Evolutionary conservation across 192 early-diverging fungal genomes (phyloP).

Genomic region (Gonapodya prolifera): DNA sequence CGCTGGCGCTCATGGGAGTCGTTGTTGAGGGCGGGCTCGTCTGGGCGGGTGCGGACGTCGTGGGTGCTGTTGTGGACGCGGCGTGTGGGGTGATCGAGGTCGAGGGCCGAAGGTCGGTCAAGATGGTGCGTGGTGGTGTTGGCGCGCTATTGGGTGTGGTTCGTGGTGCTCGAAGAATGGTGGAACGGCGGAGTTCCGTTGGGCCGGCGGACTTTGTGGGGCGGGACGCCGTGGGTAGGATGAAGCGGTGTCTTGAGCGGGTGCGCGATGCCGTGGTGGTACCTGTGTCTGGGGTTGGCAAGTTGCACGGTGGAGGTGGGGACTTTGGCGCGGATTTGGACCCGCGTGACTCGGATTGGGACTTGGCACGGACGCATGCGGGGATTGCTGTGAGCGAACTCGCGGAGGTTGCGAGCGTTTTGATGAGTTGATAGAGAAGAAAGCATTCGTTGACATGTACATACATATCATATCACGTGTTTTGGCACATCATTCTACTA

Average conservation of each 20-base stretch:
- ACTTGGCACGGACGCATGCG: neutral
- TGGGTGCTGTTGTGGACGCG: neutral
- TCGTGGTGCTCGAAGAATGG: neutral
- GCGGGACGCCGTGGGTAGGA: neutral
- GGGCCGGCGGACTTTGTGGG: neutral
- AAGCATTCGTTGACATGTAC: too few relatives aligned
- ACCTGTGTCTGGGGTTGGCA: too few relatives aligned
- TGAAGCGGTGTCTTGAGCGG: neutral
- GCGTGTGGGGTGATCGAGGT: neutral
- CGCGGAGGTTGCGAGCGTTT: neutral
- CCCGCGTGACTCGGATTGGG: neutral
- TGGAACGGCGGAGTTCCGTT: neutral
- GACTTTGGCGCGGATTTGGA: neutral
- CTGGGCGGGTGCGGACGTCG: neutral
- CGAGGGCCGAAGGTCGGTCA: neutral
- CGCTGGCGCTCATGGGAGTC: neutral
- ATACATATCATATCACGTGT: too few relatives aligned
- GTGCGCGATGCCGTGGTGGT: neutral
- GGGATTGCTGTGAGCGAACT: neutral
- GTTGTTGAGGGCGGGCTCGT: neutral
- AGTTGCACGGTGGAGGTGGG: too few relatives aligned
- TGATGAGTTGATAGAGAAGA: too few relatives aligned
- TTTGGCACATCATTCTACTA: too few relatives aligned
- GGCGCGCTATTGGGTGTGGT: neutral
- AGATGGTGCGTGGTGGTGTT: neutral